phyloP scores from a whole-genome alignment of 306 rosid species.

The Astragalus membranaceus region DNA sequence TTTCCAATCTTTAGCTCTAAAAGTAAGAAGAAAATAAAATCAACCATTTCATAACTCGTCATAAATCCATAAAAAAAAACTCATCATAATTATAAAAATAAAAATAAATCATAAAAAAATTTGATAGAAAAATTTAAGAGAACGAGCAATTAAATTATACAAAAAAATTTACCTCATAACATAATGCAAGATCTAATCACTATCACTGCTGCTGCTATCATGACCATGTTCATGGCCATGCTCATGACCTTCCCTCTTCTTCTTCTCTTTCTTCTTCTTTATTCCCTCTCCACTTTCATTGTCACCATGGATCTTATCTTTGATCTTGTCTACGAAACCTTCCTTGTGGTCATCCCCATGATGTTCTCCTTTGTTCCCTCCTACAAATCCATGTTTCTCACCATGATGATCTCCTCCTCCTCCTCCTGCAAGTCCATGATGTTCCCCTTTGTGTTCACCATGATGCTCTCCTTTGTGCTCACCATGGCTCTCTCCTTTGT shows the following conservation, averaged over 20 bases:
- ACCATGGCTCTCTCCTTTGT: conserved; percentile 16
- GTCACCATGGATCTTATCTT: conserved; percentile 51
- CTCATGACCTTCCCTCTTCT: conserved; percentile 12
- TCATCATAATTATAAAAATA: too few relatives aligned
- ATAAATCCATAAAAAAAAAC: not conserved
- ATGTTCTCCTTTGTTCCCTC: not conserved
- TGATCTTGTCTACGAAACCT: conserved; percentile 45
- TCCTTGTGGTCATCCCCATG: conserved; percentile 26
- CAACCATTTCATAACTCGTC: not conserved
- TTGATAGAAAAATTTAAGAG: not conserved
- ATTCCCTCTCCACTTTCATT: not conserved
- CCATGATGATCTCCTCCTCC: not conserved
- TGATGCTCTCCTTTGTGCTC: not conserved
- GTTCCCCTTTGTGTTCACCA: not conserved
- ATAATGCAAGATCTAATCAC: conserved; percentile 40
- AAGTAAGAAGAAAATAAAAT: not conserved
- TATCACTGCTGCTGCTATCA: conserved; percentile 59
- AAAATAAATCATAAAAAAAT: not conserved
- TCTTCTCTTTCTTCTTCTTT: conserved; percentile 27
- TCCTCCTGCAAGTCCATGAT: not conserved
- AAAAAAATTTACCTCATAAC: conserved; percentile 8
- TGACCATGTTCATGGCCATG: conserved; percentile 26
- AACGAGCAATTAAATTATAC: not conserved
- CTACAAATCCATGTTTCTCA: not conserved
- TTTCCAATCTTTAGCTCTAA: not conserved